Conservation (phyloP, 2,329 filamentous ascomycete genomes). For the Alternaria postmessia region DNA sequence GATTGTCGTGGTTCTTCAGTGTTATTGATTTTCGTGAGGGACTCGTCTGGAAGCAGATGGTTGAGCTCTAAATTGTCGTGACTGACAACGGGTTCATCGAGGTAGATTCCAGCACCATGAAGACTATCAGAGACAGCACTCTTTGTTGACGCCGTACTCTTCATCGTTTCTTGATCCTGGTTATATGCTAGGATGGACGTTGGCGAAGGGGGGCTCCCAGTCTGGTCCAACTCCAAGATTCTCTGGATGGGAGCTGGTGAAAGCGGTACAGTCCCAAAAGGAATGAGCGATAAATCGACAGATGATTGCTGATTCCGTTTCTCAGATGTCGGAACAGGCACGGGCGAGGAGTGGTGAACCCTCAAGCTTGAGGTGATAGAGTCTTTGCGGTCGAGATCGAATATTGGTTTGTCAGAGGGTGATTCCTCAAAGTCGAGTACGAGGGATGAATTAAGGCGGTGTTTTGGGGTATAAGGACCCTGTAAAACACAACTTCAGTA, state of each 20-base stretch:
- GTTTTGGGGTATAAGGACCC: slow-evolving; percentile 24
- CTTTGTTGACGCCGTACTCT: slow-evolving; percentile 37
- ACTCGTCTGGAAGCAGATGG: neutral
- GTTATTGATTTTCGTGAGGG: neutral
- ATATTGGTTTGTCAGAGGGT: slow-evolving; percentile 33
- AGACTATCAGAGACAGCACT: slow-evolving; percentile 30
- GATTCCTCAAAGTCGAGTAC: slow-evolving; percentile 39
- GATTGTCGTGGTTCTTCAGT: neutral
- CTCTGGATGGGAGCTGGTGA: slow-evolving; percentile 41
- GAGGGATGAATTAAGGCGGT: slow-evolving; percentile 29
- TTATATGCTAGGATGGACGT: slow-evolving; percentile 3
- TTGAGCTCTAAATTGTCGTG: neutral
- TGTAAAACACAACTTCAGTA: slow-evolving; percentile 5
- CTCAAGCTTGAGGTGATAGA: slow-evolving; percentile 26
- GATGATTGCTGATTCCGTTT: slow-evolving; percentile 5
- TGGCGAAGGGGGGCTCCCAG: slow-evolving; percentile 5
- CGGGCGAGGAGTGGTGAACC: slow-evolving; percentile 39
- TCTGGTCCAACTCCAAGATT: slow-evolving; percentile 27
- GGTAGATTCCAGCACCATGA: neutral
- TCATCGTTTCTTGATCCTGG: slow-evolving; percentile 1
- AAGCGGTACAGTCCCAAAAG: slow-evolving; percentile 35
- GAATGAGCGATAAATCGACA: slow-evolving; percentile 16
- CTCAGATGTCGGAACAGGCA: slow-evolving; percentile 34
- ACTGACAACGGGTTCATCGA: neutral
- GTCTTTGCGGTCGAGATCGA: slow-evolving; percentile 26